Conservation (phyloP, 2,329 filamentous ascomycete species). For the Cryoendolithus antarcticus region DNA sequence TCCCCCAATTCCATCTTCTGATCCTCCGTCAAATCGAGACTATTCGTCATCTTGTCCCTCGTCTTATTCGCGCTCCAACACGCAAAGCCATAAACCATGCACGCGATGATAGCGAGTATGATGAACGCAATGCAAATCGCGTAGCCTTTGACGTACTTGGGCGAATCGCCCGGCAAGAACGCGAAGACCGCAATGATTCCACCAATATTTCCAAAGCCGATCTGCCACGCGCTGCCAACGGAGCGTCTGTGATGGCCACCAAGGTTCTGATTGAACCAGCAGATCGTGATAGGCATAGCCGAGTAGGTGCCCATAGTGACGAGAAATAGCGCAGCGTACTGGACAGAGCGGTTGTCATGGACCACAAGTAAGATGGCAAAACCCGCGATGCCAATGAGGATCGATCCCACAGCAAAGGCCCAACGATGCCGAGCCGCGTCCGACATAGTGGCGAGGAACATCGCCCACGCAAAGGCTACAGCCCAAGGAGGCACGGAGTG, state of each 20-base stretch:
- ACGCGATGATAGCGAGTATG: constrained; percentile 51
- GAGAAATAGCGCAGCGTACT: constrained; percentile 74
- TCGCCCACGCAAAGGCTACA: constrained; percentile 65
- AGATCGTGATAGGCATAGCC: constrained; percentile 65
- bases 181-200: constrained; percentile 41
- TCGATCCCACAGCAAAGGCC: constrained; percentile 56
- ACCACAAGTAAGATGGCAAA: constrained; percentile 64
- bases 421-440: constrained; percentile 65
- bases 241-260: constrained; percentile 38
- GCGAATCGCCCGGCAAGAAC: constrained; percentile 48
- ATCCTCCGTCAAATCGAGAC: constrained; percentile 44
- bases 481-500: constrained; percentile 50
- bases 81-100: constrained; percentile 46
- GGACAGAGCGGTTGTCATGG: constrained; percentile 51
- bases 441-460: constrained; percentile 59
- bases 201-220: constrained; percentile 34
- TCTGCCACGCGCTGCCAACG: constrained; percentile 38
- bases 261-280: constrained; percentile 45
- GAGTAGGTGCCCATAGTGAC: constrained; percentile 59
- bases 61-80: constrained; percentile 50
- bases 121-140: constrained; percentile 65
- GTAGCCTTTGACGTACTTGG: constrained; percentile 60
- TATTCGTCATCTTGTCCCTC: constrained; percentile 36
- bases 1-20: constrained; percentile 52
- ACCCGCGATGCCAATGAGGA: constrained; percentile 57